Evolutionary conservation across 139 green algal genomes (phyloP).

Genomic region (Volvox reticuliferus): DNA sequence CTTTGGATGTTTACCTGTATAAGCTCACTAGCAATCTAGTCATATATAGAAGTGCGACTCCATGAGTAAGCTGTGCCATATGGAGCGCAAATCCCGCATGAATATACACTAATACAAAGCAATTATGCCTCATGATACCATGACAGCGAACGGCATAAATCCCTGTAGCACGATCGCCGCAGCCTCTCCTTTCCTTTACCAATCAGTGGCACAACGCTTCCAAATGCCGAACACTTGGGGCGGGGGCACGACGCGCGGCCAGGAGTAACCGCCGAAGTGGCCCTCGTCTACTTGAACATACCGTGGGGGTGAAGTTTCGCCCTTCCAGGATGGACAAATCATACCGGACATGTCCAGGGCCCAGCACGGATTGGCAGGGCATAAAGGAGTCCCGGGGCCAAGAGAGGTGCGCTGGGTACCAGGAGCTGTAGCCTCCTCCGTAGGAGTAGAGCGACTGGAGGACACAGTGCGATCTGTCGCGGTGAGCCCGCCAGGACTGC

Average conservation of each 20-base stretch:
- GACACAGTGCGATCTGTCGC: not conserved
- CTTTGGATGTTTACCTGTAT: too few relatives aligned
- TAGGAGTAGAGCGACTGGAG: not conserved
- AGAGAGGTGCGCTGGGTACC: not conserved
- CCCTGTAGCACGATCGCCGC: not conserved
- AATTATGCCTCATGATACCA: not conserved
- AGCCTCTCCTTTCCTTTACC: not conserved
- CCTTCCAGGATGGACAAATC: not conserved
- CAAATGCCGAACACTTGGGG: not conserved
- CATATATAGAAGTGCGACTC: not conserved
- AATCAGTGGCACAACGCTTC: not conserved
- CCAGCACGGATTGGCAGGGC: not conserved
- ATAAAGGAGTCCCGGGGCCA: not conserved
- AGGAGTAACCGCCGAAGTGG: not conserved
- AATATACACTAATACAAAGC: not conserved
- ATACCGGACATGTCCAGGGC: not conserved
- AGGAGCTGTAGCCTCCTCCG: not conserved
- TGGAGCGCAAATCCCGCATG: not conserved
- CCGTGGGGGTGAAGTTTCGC: too few relatives aligned
- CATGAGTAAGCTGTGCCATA: not conserved
- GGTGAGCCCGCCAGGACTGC: not conserved
- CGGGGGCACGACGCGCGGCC: not conserved
- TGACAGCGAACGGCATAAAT: not conserved
- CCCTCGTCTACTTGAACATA: not conserved
- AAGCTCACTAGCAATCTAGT: not conserved